Evolutionary conservation across 352 stramenopile genomes (phyloP), one percentile per base, ranked within the genome.

Genomic region (Phytophthora cryptogea): DNA sequence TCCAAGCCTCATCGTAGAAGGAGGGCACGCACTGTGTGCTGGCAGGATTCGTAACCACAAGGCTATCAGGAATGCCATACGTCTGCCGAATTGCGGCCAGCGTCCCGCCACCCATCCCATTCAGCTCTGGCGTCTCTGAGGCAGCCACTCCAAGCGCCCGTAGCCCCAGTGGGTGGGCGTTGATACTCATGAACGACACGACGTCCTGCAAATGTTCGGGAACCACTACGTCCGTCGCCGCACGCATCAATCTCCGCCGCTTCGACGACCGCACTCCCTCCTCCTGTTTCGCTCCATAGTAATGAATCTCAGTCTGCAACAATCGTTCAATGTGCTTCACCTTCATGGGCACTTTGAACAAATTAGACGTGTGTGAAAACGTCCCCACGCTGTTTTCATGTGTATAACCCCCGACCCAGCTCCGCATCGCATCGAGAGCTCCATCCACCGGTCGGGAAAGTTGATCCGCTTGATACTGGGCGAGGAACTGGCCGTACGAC

Each of bases 1-100:
- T 80, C 52, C 76, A 95, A 6, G 67, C 74, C 44, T 95, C 86
- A 4, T 76, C 59, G 69, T 92, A 95, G 47, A 95, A 95, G 13
- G 86, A 92, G 27, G 86, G 79, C 8, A 92, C 59, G 8, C 65
- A 71, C 58, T 95, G 86, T 13, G 70, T 62, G 43, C 84, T 92
- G 36, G 44, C 72, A 3, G 68, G 43, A 32, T 95, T 94, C 9
- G 79, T 89, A 30, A 80, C 79, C 14, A 89, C 72, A 8, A 93
- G 72, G 13, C 88, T 62, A 35, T 78, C 64, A 3, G 86, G 80
- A 23, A 95, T 92, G 20, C 67, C 63, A 54, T 95, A 95, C 7
- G 69, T 70, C 2, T 70, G 50, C 9, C 83, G 83, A 64, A 95
- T 73, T 9, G 66, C 48, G 8, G 60, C 70, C 1, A 92, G 62